Percentiles rank a stretch among this genome's conserved stretches.
Conservation (phyloP, 805 yeast species). For the Barnettozyma californica region DNA sequence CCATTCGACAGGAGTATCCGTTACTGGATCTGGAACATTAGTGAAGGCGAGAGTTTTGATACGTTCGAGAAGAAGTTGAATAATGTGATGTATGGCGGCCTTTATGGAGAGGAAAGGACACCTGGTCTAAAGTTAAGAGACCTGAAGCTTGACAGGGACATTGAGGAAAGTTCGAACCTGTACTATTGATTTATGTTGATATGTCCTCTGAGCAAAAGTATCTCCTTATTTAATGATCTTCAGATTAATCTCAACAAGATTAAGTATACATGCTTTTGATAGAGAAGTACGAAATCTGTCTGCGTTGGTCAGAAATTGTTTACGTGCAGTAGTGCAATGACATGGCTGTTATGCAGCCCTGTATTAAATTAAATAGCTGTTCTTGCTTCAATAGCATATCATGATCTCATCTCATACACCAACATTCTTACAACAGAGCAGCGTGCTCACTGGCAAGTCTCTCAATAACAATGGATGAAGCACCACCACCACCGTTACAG, state of each 20-base stretch:
- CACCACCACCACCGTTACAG: constrained; percentile 99
- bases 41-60: neutral
- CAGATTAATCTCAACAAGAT: too few species aligned
- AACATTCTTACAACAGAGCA: constrained; percentile 13
- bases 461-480: constrained; percentile 87
- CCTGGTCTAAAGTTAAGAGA: neutral
- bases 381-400: neutral
- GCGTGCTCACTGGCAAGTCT: constrained; percentile 35
- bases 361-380: neutral
- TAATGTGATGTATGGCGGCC: neutral
- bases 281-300: too few species aligned
- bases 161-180: too few species aligned
- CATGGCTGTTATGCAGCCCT: neutral
- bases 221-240: too few species aligned
- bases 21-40: neutral
- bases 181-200: neutral
- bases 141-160: neutral
- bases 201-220: too few species aligned
- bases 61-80: neutral
- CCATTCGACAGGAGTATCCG: neutral
- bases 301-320: too few species aligned
- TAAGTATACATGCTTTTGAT: too few species aligned
- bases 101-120: neutral
- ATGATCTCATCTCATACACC: neutral
- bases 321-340: too few species aligned